Conservation (phyloP, 192 early-diverging fungal species). For the Backusella liffmaniae region DNA sequence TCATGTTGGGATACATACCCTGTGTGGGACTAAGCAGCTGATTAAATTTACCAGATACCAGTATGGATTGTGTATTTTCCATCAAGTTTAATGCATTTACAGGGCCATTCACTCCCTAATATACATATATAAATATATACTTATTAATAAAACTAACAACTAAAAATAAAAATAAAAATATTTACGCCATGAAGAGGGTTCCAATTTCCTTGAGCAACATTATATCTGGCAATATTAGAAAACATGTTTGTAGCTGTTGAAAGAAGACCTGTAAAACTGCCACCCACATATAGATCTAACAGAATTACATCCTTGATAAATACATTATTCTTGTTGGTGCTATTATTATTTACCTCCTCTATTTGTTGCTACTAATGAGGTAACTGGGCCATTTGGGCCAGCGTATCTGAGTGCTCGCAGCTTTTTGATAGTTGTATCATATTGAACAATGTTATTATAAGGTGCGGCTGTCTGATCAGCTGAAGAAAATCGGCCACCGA, state of each 20-base stretch:
- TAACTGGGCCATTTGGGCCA: constrained; percentile 25
- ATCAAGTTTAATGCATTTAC: constrained; percentile 13
- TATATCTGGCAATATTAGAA: constrained; percentile 15
- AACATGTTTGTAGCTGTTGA: constrained; percentile 3
- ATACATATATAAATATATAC: background rate
- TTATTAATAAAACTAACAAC: background rate
- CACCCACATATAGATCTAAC: constrained; percentile 30
- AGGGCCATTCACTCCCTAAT: constrained; percentile 25
- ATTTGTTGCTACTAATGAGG: constrained; percentile 11
- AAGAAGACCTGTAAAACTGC: constrained; percentile 17
- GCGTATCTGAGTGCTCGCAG: background rate
- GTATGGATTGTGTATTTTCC: constrained; percentile 1
- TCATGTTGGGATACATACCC: background rate
- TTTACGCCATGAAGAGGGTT: constrained; percentile 10
- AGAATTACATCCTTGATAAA: background rate
- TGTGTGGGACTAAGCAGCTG: background rate
- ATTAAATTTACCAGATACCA: constrained; percentile 20
- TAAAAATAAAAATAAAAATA: background rate
- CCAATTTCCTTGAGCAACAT: background rate
- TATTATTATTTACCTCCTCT: background rate
- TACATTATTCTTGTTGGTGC: background rate
- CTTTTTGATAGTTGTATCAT: constrained; percentile 32
- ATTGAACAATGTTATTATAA: constrained; percentile 57
- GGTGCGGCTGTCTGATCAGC: background rate
- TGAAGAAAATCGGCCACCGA: constrained; percentile 63